A percentile compares a stretch with the other conserved stretches of the same genome.
Evolutionary conservation across 139 green algal genomes (phyloP).

Genomic region (Medakamo hakoo): DNA sequence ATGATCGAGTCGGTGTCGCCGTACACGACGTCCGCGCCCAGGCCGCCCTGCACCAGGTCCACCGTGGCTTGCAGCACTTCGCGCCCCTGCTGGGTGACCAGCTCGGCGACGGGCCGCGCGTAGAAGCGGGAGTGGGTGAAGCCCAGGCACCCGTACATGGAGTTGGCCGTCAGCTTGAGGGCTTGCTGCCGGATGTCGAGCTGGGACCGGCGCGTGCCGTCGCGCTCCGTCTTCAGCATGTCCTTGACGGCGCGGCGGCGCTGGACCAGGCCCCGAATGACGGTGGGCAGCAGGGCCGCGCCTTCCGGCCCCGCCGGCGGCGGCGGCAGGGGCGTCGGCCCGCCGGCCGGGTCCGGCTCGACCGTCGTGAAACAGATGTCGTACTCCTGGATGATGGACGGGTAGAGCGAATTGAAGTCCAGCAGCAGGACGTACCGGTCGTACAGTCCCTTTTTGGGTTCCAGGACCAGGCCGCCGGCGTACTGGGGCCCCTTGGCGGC

Average conservation of each 20-base stretch:
- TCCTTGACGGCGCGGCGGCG: slow-evolving; percentile 60
- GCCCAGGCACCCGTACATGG: slow-evolving; percentile 95
- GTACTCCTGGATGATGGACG: slow-evolving; percentile 99
- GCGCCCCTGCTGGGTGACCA: slow-evolving; percentile 82
- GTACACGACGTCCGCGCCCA: slow-evolving; percentile 80
- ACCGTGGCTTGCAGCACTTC: slow-evolving; percentile 89
- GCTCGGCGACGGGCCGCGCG: slow-evolving; percentile 79
- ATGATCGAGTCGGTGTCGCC: slow-evolving; percentile 98
- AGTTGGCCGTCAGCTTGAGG: slow-evolving; percentile 97
- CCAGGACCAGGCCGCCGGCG: slow-evolving; percentile 87
- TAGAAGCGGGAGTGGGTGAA: slow-evolving; percentile 87
- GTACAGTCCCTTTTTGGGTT: slow-evolving; percentile 97
- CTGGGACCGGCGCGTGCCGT: slow-evolving; percentile 40
- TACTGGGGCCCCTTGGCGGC: slow-evolving; percentile 43
- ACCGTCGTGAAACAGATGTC: slow-evolving; percentile 99
- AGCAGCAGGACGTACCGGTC: slow-evolving; percentile 92
- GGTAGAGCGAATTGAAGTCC: slow-evolving; percentile 99
- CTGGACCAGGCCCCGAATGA: slow-evolving; percentile 50
- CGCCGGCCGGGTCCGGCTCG: slow-evolving; percentile 26
- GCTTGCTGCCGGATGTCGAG: slow-evolving; percentile 58
- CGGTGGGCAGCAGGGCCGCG: slow-evolving; percentile 50
- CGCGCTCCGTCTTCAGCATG: slow-evolving; percentile 56
- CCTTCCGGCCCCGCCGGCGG: slow-evolving; percentile 17
- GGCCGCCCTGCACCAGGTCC: slow-evolving; percentile 67
- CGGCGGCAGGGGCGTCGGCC: slow-evolving; percentile 15